Conservation (phyloP, 768 basidiomycete species). For the Leucosporidium creatinivorum region DNA sequence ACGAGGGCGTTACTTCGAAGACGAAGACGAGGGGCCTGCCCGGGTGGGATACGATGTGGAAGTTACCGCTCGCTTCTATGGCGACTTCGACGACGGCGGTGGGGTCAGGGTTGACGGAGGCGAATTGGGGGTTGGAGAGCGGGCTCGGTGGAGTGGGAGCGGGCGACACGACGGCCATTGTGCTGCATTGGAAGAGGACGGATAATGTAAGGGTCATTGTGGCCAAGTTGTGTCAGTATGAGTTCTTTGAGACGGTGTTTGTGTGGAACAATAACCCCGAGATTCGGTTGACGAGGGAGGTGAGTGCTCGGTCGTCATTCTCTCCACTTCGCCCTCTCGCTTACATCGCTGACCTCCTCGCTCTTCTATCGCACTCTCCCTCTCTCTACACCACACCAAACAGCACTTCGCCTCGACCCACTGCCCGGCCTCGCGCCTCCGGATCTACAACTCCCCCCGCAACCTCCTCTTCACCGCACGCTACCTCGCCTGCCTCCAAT, state of each 20-base stretch:
- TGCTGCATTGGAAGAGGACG: slow-evolving; percentile 64
- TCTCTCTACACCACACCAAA: background rate
- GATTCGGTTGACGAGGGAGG: slow-evolving; percentile 12
- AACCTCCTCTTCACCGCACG: slow-evolving; percentile 34
- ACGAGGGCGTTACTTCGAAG: background rate
- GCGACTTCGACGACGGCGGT: background rate
- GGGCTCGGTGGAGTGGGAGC: background rate
- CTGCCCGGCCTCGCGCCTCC: slow-evolving; percentile 25
- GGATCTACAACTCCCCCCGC: slow-evolving; percentile 33
- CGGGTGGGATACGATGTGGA: slow-evolving; percentile 1
- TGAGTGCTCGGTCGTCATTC: background rate
- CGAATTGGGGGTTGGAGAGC: background rate
- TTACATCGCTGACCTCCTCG: background rate
- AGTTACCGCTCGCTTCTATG: too few species aligned
- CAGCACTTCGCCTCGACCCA: slow-evolving; percentile 11
- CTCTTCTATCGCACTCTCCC: too few species aligned
- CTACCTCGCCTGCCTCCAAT: slow-evolving; percentile 31
- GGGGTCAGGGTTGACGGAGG: background rate
- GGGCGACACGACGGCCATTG: slow-evolving; percentile 31
- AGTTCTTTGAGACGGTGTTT: slow-evolving; percentile 20
- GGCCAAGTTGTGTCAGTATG: slow-evolving; percentile 35
- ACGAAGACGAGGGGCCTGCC: background rate
- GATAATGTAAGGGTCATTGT: slow-evolving; percentile 56
- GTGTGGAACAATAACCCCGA: slow-evolving; percentile 38
- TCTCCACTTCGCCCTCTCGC: too few species aligned